Percentiles rank a stretch among this genome's conserved stretches.
Evolutionary conservation across 345 rosid genomes (phyloP).

Genomic region (Brassica nigra): DNA sequence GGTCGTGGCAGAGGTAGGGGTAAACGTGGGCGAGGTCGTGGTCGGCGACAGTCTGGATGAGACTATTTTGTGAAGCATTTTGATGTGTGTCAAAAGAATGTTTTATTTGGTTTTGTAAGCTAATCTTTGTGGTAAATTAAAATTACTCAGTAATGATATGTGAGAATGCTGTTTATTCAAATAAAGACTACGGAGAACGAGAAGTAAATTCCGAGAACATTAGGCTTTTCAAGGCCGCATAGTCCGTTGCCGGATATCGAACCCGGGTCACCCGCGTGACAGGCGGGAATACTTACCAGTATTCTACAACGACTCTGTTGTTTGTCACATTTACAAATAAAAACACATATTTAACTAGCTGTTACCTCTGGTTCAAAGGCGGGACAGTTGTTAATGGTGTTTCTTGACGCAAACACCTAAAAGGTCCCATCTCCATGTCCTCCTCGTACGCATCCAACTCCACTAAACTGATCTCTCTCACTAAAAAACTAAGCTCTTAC

Average conservation of each 20-base stretch:
- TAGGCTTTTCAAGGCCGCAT: neutral
- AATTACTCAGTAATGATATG: neutral
- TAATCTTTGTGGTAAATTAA: neutral
- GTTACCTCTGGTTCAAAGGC: neutral
- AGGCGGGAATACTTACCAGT: slow-evolving; percentile 94
- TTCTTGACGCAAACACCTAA: neutral
- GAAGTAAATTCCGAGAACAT: neutral
- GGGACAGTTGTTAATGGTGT: neutral
- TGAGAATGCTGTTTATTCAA: neutral
- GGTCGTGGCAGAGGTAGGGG: slow-evolving; percentile 43
- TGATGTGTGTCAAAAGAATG: neutral
- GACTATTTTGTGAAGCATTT: slow-evolving; percentile 8
- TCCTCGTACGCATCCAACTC: slow-evolving; percentile 10
- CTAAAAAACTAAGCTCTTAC: slow-evolving; percentile 52
- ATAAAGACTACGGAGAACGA: neutral
- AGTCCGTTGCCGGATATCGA: slow-evolving; percentile 92
- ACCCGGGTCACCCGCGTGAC: slow-evolving; percentile 99
- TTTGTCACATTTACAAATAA: accelerated
- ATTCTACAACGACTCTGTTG: slow-evolving; percentile 82
- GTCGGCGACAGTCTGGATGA: slow-evolving; percentile 38
- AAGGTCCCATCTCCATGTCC: slow-evolving; percentile 33
- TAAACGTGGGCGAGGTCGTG: slow-evolving; percentile 53
- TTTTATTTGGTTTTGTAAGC: slow-evolving; percentile 20
- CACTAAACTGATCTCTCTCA: slow-evolving; percentile 46
- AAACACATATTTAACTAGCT: no score